phyloP scores from a whole-genome alignment of 805 yeast species.

The Cyberlindnera amylophila region DNA sequence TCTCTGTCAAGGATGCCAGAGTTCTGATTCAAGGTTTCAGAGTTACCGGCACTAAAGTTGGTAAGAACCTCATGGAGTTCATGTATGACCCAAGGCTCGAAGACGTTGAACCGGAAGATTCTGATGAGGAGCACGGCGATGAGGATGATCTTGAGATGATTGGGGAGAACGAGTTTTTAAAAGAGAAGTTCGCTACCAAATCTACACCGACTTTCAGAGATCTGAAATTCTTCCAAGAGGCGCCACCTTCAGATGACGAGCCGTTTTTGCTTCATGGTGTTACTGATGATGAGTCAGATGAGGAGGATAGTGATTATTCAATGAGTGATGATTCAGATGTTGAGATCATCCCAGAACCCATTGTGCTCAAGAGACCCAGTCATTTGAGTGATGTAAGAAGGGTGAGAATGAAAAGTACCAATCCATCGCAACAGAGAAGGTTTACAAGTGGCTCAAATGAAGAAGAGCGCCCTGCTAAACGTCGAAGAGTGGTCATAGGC shows the following conservation, averaged over 20 bases:
- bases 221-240: conserved; percentile 11
- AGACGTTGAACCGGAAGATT: neutral
- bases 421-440: too few species aligned
- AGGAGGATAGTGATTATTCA: conserved; percentile 2
- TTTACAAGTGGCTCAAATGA: too few species aligned
- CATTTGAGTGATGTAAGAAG: neutral
- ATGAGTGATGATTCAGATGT: neutral
- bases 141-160: conserved; percentile 10
- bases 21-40: conserved; percentile 7
- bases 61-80: conserved; percentile 7
- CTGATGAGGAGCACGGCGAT: conserved; percentile 3
- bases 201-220: neutral
- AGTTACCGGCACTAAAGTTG: conserved; percentile 3
- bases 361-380: neutral
- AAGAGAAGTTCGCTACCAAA: conserved; percentile 1
- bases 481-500: too few species aligned
- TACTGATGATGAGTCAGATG: conserved; percentile 7
- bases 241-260: conserved; percentile 16
- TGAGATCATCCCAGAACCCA: neutral
- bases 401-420: neutral
- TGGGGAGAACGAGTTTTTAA: conserved; percentile 11
- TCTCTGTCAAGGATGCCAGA: conserved; percentile 22
- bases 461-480: too few species aligned
- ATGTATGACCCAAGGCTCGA: conserved; percentile 7
- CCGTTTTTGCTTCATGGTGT: conserved; percentile 4